phyloP scores from a whole-genome alignment of 1,139 yeast genomes.

The Candida albicans region DNA sequence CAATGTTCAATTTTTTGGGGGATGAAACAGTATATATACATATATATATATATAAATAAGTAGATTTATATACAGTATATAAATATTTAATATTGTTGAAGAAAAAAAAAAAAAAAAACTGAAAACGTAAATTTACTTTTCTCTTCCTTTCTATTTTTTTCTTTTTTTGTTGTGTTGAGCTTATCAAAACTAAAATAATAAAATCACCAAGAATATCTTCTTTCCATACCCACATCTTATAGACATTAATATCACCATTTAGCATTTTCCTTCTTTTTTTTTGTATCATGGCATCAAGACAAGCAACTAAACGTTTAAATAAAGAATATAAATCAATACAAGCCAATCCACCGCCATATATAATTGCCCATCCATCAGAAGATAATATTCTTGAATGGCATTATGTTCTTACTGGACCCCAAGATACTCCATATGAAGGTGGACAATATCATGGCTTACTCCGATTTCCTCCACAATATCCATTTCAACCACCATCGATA shows the following conservation, averaged over 20 bases:
- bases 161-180: no score
- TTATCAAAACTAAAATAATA: no score
- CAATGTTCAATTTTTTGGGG: no score
- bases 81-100: no score
- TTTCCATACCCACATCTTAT: no score
- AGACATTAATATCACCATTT: not conserved
- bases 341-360: slow-evolving; percentile 78
- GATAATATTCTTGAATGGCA: slow-evolving; percentile 76
- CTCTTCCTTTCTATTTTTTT: no score
- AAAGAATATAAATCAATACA: slow-evolving; percentile 77
- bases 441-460: slow-evolving; percentile 92
- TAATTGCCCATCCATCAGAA: slow-evolving; percentile 83
- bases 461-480: slow-evolving; percentile 82
- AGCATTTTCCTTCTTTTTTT: not conserved
- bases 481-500: slow-evolving; percentile 90
- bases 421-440: slow-evolving; percentile 75
- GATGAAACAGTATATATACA: no score
- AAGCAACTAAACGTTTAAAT: slow-evolving; percentile 54
- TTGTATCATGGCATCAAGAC: slow-evolving; percentile 49
- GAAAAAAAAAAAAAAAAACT: no score
- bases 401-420: slow-evolving; percentile 81
- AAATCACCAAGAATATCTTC: no score
- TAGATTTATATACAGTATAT: no score
- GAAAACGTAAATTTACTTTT: no score
- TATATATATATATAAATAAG: no score